Evolutionary conservation across 208 protist species (phyloP).

Genomic region (Vickermania ingenoplastis): DNA sequence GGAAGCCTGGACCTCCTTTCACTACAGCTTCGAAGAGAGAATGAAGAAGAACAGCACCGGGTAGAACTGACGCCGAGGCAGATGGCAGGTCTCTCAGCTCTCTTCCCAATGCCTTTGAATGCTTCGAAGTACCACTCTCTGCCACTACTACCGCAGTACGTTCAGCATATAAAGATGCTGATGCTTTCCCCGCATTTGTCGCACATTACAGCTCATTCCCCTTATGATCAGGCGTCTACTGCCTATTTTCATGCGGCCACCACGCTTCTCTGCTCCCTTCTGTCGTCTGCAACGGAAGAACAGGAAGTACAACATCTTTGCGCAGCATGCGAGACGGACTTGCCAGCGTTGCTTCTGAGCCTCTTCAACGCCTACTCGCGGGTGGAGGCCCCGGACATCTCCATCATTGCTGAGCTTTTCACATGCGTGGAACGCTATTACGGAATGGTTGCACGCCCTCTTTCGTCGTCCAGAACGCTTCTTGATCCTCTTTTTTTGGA

Average conservation of each 20-base stretch:
- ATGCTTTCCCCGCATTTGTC: neutral
- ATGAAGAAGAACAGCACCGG: too few relatives aligned
- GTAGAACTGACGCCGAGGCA: too few relatives aligned
- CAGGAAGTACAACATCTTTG: too few relatives aligned
- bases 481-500: neutral
- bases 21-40: too few relatives aligned
- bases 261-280: neutral
- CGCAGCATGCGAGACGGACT: too few relatives aligned
- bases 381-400: neutral
- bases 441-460: neutral
- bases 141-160: neutral
- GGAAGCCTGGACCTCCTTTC: too few relatives aligned
- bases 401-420: neutral
- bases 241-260: neutral
- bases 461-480: neutral
- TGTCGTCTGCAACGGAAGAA: neutral
- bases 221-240: neutral
- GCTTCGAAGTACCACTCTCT: neutral
- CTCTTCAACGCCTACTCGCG: neutral
- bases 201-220: neutral
- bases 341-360: neutral
- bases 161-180: neutral
- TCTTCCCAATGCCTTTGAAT: neutral
- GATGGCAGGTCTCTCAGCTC: too few relatives aligned
- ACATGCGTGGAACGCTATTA: neutral